Evolutionary conservation across 2,329 filamentous ascomycete species (phyloP).

Genomic region (Xylariaceae sp.): DNA sequence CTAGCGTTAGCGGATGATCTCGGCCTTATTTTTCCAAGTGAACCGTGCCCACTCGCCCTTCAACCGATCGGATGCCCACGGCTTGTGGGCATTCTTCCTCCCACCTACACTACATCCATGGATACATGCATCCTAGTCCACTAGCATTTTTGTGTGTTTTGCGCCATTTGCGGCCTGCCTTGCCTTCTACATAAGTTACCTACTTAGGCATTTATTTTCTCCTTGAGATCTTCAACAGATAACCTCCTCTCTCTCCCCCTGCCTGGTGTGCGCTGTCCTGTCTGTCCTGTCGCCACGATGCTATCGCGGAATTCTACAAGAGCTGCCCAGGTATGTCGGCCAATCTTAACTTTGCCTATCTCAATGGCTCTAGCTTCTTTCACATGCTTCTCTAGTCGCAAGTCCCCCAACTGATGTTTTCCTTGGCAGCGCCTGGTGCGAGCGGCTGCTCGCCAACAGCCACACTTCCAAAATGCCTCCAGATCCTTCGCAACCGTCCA

Average conservation of each 20-base stretch:
- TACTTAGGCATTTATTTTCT: too few relatives aligned
- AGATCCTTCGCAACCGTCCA: constrained; percentile 78
- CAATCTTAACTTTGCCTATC: constrained; percentile 13
- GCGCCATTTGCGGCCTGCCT: constrained; percentile 38
- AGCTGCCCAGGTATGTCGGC: constrained; percentile 60
- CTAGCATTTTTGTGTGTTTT: constrained; percentile 34
- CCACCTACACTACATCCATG: too few relatives aligned
- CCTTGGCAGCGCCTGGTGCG: constrained; percentile 53
- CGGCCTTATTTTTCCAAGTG: constrained; percentile 1
- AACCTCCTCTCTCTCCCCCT: constrained; percentile 18
- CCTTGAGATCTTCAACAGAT: constrained; percentile 22
- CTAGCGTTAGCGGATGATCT: background rate
- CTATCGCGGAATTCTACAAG: constrained; percentile 60
- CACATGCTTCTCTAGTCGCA: constrained; percentile 21
- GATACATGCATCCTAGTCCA: too few relatives aligned
- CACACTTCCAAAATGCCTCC: constrained; percentile 44
- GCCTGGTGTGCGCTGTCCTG: constrained; percentile 8
- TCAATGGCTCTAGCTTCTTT: constrained; percentile 25
- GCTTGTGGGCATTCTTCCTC: constrained; percentile 12
- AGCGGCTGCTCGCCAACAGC: constrained; percentile 50
- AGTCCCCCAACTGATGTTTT: constrained; percentile 32
- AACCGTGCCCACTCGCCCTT: constrained; percentile 17
- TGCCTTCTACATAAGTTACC: constrained; percentile 19
- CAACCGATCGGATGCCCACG: constrained; percentile 34
- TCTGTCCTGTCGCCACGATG: constrained; percentile 43